Conservation (phyloP, 2,329 filamentous ascomycete genomes). For the Talaromyces islandicus region DNA sequence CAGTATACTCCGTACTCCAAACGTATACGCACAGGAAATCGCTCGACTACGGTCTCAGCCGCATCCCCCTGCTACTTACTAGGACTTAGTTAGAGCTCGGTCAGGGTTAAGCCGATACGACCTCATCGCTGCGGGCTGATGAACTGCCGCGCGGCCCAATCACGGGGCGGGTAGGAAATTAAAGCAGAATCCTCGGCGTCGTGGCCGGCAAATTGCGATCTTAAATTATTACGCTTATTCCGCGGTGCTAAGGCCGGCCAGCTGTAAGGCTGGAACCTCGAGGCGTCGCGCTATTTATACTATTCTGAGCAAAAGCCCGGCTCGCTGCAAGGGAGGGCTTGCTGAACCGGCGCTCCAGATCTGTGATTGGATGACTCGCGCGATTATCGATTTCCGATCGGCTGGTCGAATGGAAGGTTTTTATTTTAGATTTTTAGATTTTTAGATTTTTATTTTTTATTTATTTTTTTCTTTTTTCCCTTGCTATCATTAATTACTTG, state of each 20-base stretch:
- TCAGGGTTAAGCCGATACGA: neutral
- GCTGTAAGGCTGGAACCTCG: neutral
- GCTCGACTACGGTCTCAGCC: neutral
- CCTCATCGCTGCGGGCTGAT: neutral
- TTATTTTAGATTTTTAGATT: neutral
- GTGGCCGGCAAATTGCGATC: neutral
- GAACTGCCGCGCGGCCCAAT: neutral
- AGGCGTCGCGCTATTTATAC: neutral
- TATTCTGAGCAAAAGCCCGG: neutral
- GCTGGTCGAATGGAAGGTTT: neutral
- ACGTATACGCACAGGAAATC: no score
- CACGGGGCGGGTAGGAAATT: neutral
- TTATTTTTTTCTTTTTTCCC: neutral
- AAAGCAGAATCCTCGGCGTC: neutral
- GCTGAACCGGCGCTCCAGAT: neutral
- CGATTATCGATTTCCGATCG: neutral
- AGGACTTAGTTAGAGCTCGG: neutral
- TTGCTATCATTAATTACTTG: neutral
- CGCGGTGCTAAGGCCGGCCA: neutral
- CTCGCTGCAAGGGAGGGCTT: neutral
- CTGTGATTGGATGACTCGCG: no score
- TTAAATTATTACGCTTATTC: neutral
- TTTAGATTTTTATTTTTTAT: neutral
- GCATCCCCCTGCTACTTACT: neutral
- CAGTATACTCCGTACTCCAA: no score